Evolutionary conservation across 2,329 filamentous ascomycete species (phyloP).

Genomic region (Aspergillus ustus): DNA sequence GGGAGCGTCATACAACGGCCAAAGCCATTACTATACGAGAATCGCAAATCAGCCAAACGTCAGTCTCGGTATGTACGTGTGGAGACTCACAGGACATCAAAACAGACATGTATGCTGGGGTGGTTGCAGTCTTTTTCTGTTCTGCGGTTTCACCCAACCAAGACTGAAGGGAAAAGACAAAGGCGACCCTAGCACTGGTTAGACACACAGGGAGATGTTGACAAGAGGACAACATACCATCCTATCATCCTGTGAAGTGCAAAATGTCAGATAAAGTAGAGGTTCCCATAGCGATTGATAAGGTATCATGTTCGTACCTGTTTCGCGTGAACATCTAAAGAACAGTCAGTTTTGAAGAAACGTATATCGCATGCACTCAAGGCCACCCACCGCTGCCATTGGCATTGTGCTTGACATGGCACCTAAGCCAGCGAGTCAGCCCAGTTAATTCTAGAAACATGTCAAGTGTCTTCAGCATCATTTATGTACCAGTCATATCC

Average conservation of each 20-base stretch:
- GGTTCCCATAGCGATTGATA: neutral
- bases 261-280: slow-evolving; percentile 18
- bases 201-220: slow-evolving; percentile 17
- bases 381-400: slow-evolving; percentile 76
- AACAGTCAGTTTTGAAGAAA: slow-evolving; percentile 25
- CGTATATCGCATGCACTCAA: slow-evolving; percentile 14
- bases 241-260: slow-evolving; percentile 60
- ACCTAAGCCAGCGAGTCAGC: slow-evolving; percentile 44
- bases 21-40: slow-evolving; percentile 63
- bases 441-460: neutral
- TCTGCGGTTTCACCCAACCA: slow-evolving; percentile 55
- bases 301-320: slow-evolving; percentile 59
- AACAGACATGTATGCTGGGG: slow-evolving; percentile 75
- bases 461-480: neutral
- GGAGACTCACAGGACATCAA: slow-evolving; percentile 73
- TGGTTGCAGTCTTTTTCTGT: slow-evolving; percentile 63
- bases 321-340: slow-evolving; percentile 84
- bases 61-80: neutral
- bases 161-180: slow-evolving; percentile 53
- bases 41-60: slow-evolving; percentile 22
- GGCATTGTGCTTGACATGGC: slow-evolving; percentile 79
- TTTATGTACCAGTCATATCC: slow-evolving; percentile 71
- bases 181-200: slow-evolving; percentile 46
- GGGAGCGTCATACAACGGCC: slow-evolving; percentile 47
- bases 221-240: slow-evolving; percentile 52